Evolutionary conservation across 306 rosid genomes (phyloP), one percentile per base, ranked within the genome.

Genomic region (Glycine tomentella): DNA sequence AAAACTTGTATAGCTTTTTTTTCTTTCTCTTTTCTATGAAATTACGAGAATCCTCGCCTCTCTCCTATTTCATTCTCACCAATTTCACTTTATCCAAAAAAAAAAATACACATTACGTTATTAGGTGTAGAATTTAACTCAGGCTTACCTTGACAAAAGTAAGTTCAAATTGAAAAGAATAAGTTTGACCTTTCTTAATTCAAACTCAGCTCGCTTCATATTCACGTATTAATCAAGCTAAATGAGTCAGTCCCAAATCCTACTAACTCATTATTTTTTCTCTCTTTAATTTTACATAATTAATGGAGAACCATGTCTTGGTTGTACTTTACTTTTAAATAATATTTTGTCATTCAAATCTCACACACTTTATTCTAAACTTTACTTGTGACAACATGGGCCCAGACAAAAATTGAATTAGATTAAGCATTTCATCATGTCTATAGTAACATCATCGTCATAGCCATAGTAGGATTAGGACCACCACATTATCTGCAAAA

Each of bases 381-480:
- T 2, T 4, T 8, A 14, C 8, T 36, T 7, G 76, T 72, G 77
- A 72, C 15, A 34, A 2, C 16, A 34, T 63, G 16, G 58, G 36
- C 15, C 63, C 50, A 4, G 4, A 16, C 65, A 51, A 52, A 34
- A 25, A 58, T 15, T 15, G 9, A 33, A 6, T 64, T 36, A 7
- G 71, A n/a, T 66, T 66, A 66, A 5, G 31, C 7, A 66, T 40
- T 38, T 66, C 14, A 36, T 36, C 2, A 58, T 61, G 69, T 34
- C 0, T 5, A 34, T 4, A 8, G 45, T 3, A 66, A 38, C 33
- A 33, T 40, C 33, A 66, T 66, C 3, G 6, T 66, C 14, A 66
- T 40, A 66, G 71, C 1, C 10, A 40, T 65, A 40, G 31, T 65
- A 65, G 71, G 51, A n/a, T 68, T 45, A 44, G 73, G 73, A 68